Base-by-base conservation (phyloP, 116 monocot species). In the Trichopus zeylanicus region DNA sequence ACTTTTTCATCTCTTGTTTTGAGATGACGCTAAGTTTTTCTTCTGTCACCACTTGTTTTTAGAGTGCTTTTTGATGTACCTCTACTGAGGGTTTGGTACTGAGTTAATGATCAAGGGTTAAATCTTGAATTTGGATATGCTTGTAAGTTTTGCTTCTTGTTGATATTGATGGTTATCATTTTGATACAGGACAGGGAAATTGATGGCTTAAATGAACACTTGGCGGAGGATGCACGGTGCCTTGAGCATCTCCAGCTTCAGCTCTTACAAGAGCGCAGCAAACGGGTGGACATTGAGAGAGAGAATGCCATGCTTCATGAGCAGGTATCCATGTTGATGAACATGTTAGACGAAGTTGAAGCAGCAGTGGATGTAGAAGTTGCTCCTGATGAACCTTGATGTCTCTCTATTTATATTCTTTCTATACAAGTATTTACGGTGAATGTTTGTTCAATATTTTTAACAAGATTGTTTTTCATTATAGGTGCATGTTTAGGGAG, bases 181-280 rank as follows among this genome's bases (percentile, higher is more conserved):
- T 34, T 59, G 35, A 39, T 46, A 29, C 69, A 95, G 90, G 90
- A 95, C 64, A 62, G 81, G 37, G 95, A 90, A 66, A 95, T 95
- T 27, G 76, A 79, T 57, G 95, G 90, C 1, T 69, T 89, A 2
- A 95, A 86, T 31, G 90, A 90, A 83, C 95, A 95, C 66, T 57
- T 95, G 30, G 84, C 83, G 48, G 95, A 87, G 39, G 95, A 95
- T 37, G 70, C 86, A 3, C 65, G 71, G 13, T 80, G 75, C 67
- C 59, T 95, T 4, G 86, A 95, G 59, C 84, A 82, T 54, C 67
- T 93, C 28, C 88, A 93, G 53, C 10, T 82, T 3, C 88, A 93
- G 63, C 81, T 90, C 0, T 81, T 95, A 15, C 72, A 87, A 46
- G 95, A 95, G 60, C 68, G 84, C 7, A 81, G 87, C 69, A 86